A percentile compares a stretch with the other conserved stretches of the same genome.
phyloP scores from a whole-genome alignment of 306 rosid genomes.

The Cucurbita moschata region DNA sequence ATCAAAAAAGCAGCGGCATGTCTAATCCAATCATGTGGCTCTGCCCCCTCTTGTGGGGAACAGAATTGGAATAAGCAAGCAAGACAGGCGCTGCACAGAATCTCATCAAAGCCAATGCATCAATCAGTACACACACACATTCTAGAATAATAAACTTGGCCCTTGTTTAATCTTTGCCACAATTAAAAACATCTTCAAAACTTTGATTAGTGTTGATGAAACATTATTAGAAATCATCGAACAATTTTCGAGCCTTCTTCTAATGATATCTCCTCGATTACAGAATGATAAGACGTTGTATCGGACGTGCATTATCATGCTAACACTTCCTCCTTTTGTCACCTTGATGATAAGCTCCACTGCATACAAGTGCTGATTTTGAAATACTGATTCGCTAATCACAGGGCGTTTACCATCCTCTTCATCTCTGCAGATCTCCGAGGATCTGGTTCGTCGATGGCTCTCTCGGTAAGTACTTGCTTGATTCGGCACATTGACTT shows the following conservation, averaged over 20 bases:
- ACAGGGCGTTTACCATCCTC: slow-evolving; percentile 76
- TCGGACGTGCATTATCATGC: background rate
- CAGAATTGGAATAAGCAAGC: background rate
- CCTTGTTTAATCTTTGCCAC: background rate
- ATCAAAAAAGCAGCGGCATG: background rate
- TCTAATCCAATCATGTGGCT: slow-evolving; percentile 5
- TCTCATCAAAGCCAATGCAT: background rate
- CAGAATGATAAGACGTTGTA: background rate
- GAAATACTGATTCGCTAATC: slow-evolving; percentile 14
- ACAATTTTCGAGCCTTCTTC: background rate
- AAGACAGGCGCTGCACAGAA: background rate
- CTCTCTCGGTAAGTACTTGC: slow-evolving; percentile 90
- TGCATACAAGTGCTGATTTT: background rate
- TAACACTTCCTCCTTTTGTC: background rate
- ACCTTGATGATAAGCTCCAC: background rate
- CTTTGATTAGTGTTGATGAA: background rate
- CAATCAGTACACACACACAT: background rate
- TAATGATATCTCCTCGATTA: background rate
- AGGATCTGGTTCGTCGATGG: slow-evolving; percentile 81
- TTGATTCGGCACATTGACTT: slow-evolving; percentile 98
- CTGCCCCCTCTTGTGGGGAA: background rate
- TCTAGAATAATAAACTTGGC: background rate
- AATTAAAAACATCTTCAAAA: background rate
- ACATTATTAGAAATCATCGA: background rate
- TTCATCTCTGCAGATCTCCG: slow-evolving; percentile 93